Percentiles rank a stretch among this genome's conserved stretches.
These are phyloP conservation scores for Termitomyces sp. DNA, from an alignment of 768 basidiomycete genomes.

Conservation along the genomic window DNA sequence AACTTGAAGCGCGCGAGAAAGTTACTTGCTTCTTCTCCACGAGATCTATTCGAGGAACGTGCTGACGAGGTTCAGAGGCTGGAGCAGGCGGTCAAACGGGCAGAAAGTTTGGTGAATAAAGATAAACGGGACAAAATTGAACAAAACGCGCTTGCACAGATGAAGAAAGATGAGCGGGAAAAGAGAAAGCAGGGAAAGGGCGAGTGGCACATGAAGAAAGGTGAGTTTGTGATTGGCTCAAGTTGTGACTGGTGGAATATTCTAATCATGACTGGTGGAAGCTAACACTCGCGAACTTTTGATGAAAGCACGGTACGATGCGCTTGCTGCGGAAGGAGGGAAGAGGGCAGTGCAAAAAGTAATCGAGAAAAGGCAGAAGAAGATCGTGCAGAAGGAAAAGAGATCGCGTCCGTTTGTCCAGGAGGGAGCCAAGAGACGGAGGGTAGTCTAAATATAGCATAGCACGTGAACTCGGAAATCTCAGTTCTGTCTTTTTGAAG, in stretches of 20 bases:
- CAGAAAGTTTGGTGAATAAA: slow-evolving; percentile 72
- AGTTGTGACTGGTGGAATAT: slow-evolving; percentile 19
- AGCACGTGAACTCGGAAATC: slow-evolving; percentile 4
- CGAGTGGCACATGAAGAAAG: slow-evolving; percentile 79
- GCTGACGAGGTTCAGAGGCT: slow-evolving; percentile 65
- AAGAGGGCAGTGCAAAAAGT: slow-evolving; percentile 79
- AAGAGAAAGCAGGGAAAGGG: slow-evolving; percentile 75
- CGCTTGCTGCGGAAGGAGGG: slow-evolving; percentile 71
- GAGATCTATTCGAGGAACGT: slow-evolving; percentile 51
- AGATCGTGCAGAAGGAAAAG: slow-evolving; percentile 86
- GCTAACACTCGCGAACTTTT: slow-evolving; percentile 76
- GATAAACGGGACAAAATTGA: slow-evolving; percentile 69
- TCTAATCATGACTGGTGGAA: slow-evolving; percentile 23
- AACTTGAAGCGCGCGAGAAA: slow-evolving; percentile 67
- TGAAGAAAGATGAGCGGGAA: slow-evolving; percentile 52
- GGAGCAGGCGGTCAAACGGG: slow-evolving; percentile 68
- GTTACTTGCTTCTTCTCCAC: slow-evolving; percentile 53
- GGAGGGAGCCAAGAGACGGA: slow-evolving; percentile 15
- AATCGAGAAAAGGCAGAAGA: slow-evolving; percentile 86
- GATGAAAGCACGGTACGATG: slow-evolving; percentile 71
- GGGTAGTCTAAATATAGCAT: slow-evolving; percentile 10
- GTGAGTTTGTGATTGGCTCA: slow-evolving; percentile 29
- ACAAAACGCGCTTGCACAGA: slow-evolving; percentile 52
- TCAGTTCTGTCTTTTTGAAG: not conserved
- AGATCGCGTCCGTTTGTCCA: slow-evolving; percentile 62